Base-by-base conservation (phyloP, 768 basidiomycete genomes). In the Phylloporus arenicola region DNA sequence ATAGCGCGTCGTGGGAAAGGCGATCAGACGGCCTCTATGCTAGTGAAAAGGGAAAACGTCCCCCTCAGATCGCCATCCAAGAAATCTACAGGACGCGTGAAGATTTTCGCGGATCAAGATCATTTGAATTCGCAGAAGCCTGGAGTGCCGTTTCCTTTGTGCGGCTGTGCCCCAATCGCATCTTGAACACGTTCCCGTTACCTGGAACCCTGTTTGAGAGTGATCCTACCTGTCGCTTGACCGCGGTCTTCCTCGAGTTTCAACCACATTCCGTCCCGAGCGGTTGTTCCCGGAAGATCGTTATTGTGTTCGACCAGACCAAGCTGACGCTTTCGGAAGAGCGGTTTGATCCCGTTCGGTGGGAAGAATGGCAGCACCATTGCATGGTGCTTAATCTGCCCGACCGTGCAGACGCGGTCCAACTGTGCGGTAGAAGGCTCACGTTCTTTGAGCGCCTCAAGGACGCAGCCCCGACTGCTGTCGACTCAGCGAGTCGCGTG, bases 121-220 rank as follows among this genome's bases (percentile, higher is more conserved):
- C 64, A 48, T 82, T 81, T 59, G 79, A 83, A 56, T 73, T 84
- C 20, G 79, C 82, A 1, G 72, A 70, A 34, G 68, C 69, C 25
- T 84, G 81, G 82, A 66, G 55, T 41, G 68, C 68, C 34, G 50
- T 66, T 35, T 75, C 73, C 13, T 64, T 64, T 25, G 66, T 83
- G 55, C 73, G 70, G 30, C 77, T 83, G 54, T 70, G 71, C 43
- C 72, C 72, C 1, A 81, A 83, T 53, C 68, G 66, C 12, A 72
- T 77, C 34, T 68, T 75, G 8, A 69, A 76, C 24, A 50, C 67
- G 25, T 47, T 61, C 4, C 63, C 71, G 2, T 63, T 70, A 25
- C 58, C 74, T 3, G 74, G 65, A 41, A 76, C 79, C 8, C 62
- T 83, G n/a, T 84, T 84, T 60, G 78, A 77, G 52, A 69, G 73